These are phyloP conservation scores for Amaranthus hypochondriacus DNA, from an alignment of 148 eudicot genomes.

Conservation along the genomic window DNA sequence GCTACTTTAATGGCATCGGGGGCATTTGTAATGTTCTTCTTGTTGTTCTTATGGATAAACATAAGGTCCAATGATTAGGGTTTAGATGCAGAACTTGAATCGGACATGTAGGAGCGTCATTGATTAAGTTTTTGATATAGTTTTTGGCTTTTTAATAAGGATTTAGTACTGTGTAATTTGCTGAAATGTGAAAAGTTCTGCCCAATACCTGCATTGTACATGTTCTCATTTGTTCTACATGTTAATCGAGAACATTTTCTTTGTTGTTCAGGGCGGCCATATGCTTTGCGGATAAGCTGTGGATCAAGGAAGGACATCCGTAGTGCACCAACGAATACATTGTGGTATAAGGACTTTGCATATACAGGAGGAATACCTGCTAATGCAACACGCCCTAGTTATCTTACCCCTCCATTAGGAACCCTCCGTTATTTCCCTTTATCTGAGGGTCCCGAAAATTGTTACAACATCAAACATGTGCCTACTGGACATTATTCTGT, in stretches of 20 bases:
- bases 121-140: background rate
- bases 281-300: conserved; percentile 86
- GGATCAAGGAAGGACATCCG: conserved; percentile 69
- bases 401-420: conserved; percentile 58
- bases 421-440: conserved; percentile 88
- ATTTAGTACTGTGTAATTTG: background rate
- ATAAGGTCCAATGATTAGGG: too few species aligned
- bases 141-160: background rate
- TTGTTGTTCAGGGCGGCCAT: conserved; percentile 51
- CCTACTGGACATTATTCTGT: conserved; percentile 77
- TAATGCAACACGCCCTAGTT: conserved; percentile 83
- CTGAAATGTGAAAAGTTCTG: background rate
- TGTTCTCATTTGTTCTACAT: conserved; percentile 1
- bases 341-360: conserved; percentile 81
- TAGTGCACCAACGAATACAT: conserved; percentile 66
- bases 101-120: background rate
- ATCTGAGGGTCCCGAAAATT: conserved; percentile 88
- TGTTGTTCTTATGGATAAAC: background rate
- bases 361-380: conserved; percentile 85
- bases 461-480: conserved; percentile 66
- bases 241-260: background rate
- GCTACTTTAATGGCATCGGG: too few species aligned
- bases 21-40: background rate
- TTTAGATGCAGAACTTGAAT: background rate
- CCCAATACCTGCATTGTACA: background rate